phyloP scores from a whole-genome alignment of 2,329 filamentous ascomycete species.

The Hypomyces rosellus region DNA sequence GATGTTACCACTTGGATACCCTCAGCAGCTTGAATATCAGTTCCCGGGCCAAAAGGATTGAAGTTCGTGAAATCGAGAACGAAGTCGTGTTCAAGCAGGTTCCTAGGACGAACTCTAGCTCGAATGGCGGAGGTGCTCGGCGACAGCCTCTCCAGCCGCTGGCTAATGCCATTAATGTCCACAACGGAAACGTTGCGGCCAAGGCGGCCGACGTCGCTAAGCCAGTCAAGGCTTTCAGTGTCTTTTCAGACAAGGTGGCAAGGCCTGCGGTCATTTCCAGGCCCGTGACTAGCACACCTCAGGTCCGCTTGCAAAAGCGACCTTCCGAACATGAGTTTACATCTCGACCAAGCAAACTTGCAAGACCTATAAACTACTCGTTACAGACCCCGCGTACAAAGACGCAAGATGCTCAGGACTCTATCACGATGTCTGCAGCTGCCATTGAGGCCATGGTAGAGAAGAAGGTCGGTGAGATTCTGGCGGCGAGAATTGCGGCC shows the following conservation, averaged over 20 bases:
- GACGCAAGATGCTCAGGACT: conserved; percentile 22
- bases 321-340: conserved; percentile 34
- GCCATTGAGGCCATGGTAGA: conserved; percentile 89
- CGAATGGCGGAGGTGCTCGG: conserved; percentile 34
- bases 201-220: conserved; percentile 44
- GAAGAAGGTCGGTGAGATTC: conserved; percentile 81
- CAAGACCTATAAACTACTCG: conserved; percentile 26
- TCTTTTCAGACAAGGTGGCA: conserved; percentile 69
- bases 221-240: conserved; percentile 76
- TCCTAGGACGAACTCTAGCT: conserved; percentile 45
- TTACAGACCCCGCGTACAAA: conserved; percentile 13
- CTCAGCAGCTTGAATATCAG: conserved; percentile 92
- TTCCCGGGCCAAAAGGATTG: conserved; percentile 91
- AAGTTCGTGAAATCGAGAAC: conserved; percentile 92
- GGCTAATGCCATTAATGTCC: conserved; percentile 66
- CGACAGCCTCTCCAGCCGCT: conserved; percentile 77
- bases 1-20: conserved; percentile 89
- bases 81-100: conserved; percentile 81
- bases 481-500: conserved; percentile 62
- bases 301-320: conserved; percentile 36
- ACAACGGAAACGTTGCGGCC: conserved; percentile 48
- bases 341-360: conserved; percentile 43
- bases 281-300: conserved; percentile 28
- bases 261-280: conserved; percentile 36
- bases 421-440: conserved; percentile 55